Conservation (phyloP, 495 filamentous ascomycete species). For the Penicillium ochrochloron region DNA sequence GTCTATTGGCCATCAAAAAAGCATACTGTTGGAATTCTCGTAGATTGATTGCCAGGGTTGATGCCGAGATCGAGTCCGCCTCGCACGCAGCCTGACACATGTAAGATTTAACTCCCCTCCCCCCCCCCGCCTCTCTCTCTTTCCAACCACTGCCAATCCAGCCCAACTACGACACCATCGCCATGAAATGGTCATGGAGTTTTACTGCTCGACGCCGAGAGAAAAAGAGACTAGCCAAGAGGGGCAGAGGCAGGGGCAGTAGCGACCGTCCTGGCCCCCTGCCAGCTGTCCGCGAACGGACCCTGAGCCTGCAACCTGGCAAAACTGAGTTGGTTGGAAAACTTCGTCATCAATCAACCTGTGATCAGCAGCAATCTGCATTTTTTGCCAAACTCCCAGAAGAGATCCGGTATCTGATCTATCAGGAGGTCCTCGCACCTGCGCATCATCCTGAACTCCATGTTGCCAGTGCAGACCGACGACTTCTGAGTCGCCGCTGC, state of each 20-base stretch:
- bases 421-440: not conserved
- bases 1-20: not conserved
- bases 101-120: not conserved
- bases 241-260: not conserved
- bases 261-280: not conserved
- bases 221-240: not conserved
- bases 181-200: not conserved
- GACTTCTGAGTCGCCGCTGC: not conserved
- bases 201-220: not conserved
- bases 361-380: not conserved
- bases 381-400: not conserved
- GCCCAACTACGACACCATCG: not conserved
- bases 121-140: no score
- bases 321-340: not conserved
- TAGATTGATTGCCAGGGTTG: not conserved
- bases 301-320: not conserved
- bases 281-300: not conserved
- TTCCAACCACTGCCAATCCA: not conserved
- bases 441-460: not conserved
- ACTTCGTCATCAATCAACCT: not conserved
- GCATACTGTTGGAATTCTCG: not conserved
- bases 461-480: not conserved
- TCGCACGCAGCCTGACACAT: not conserved
- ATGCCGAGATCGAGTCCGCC: not conserved
- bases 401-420: constrained; percentile 1